phyloP scores from a whole-genome alignment of 2,329 filamentous ascomycete species.

The Trichoderma sp. region DNA sequence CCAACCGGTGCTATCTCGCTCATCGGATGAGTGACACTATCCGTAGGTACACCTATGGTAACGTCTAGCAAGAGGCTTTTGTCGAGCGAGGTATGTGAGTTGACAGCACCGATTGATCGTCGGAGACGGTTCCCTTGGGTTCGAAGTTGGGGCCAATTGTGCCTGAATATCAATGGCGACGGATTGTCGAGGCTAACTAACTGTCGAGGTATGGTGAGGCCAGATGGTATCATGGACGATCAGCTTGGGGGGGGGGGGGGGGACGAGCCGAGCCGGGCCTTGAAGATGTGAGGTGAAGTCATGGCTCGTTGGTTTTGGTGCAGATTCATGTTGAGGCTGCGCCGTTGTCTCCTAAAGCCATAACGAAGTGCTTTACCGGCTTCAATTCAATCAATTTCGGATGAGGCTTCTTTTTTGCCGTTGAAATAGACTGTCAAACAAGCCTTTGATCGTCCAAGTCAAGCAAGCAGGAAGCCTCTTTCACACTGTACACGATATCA shows the following conservation, averaged over 20 bases:
- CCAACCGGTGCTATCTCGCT: not conserved
- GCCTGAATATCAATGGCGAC: constrained; percentile 20
- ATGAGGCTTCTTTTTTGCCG: not conserved
- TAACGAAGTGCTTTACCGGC: not conserved
- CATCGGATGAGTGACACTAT: constrained; percentile 2
- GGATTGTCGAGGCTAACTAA: not conserved
- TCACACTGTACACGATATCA: no score
- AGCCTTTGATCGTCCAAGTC: not conserved
- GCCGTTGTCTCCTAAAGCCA: not conserved
- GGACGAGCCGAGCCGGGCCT: constrained; percentile 15
- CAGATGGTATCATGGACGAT: constrained; percentile 20
- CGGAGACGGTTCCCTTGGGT: not conserved
- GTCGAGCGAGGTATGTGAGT: not conserved
- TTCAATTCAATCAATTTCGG: not conserved
- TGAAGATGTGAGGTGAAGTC: not conserved
- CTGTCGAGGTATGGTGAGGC: not conserved
- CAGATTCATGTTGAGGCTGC: no score
- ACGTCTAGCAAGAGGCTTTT: not conserved
- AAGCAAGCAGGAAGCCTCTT: no score
- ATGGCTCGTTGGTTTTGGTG: not conserved
- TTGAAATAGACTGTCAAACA: not conserved
- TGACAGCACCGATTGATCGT: constrained; percentile 10
- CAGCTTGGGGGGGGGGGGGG: not conserved
- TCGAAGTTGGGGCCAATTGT: not conserved
- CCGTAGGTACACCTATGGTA: no score